Evolutionary conservation across 2,329 filamentous ascomycete genomes (phyloP).

Genomic region (Drechmeria coniospora): DNA sequence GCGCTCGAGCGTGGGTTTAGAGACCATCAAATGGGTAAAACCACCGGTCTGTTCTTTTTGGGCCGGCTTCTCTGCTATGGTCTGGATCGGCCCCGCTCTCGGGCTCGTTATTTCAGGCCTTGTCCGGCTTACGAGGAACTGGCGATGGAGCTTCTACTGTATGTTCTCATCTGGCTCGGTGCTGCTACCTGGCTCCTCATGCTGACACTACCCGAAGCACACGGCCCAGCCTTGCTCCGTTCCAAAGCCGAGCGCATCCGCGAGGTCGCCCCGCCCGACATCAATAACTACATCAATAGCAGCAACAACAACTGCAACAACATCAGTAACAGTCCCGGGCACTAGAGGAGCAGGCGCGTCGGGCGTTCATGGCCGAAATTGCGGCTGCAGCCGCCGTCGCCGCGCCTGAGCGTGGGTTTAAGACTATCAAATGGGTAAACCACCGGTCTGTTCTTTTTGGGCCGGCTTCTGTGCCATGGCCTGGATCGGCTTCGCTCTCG

Average conservation of each 20-base stretch:
- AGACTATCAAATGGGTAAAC: too few relatives aligned
- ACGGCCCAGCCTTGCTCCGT: slow-evolving; percentile 31
- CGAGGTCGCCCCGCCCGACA: slow-evolving; percentile 29
- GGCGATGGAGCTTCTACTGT: slow-evolving; percentile 39
- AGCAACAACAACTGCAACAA: too few relatives aligned
- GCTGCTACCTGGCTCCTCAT: slow-evolving; percentile 25
- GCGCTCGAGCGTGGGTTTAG: too few relatives aligned
- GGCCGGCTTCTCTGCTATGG: slow-evolving; percentile 36
- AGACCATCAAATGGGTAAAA: too few relatives aligned
- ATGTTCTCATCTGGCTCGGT: slow-evolving; percentile 28
- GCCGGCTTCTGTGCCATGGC: slow-evolving; percentile 36
- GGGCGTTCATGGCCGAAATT: too few relatives aligned
- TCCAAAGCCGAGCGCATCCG: slow-evolving; percentile 38
- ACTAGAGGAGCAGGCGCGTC: too few relatives aligned
- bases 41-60: too few relatives aligned
- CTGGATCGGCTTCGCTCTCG: slow-evolving; percentile 36
- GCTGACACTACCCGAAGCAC: slow-evolving; percentile 45
- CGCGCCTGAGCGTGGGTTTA: too few relatives aligned
- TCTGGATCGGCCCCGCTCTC: slow-evolving; percentile 36
- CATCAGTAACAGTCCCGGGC: too few relatives aligned
- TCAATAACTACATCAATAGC: slow-evolving; percentile 35
- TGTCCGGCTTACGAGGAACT: slow-evolving; percentile 36
- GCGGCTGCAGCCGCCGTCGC: too few relatives aligned
- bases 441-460: too few relatives aligned
- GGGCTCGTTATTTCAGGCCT: slow-evolving; percentile 42